Conservation (phyloP, 192 early-diverging fungal species). For the Podila minutissima region DNA sequence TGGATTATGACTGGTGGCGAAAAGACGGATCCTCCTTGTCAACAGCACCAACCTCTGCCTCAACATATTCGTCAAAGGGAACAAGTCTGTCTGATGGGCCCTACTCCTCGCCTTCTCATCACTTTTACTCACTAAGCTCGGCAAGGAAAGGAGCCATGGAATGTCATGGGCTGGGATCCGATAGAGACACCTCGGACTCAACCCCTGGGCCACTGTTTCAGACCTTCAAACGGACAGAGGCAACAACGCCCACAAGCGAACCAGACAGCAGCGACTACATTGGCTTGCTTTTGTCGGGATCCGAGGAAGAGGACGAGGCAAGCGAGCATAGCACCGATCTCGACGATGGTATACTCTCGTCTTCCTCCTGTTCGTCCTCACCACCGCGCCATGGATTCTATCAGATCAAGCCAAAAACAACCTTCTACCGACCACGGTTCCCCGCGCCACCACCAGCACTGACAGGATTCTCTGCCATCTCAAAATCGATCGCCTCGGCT, state of each 20-base stretch:
- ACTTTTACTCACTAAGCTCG: background rate
- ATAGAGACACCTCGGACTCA: too few species aligned
- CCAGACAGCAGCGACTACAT: too few species aligned
- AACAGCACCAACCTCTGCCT: background rate
- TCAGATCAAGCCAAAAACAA: conserved; percentile 2
- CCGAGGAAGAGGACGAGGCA: background rate
- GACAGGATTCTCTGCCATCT: conserved; percentile 35
- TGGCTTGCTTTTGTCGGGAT: background rate
- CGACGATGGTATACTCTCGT: background rate
- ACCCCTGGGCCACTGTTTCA: too few species aligned
- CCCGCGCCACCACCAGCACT: conserved; percentile 20
- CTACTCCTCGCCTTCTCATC: background rate
- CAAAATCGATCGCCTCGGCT: background rate
- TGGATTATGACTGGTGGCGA: conserved; percentile 1
- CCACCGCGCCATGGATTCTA: conserved; percentile 6
- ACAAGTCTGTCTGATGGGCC: background rate
- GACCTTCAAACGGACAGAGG: background rate
- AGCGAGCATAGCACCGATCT: background rate
- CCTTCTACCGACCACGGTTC: background rate
- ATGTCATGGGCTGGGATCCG: background rate
- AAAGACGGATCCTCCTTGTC: background rate
- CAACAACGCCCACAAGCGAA: background rate
- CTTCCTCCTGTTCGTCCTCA: background rate
- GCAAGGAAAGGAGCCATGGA: background rate
- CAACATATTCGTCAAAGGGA: background rate